Conservation (phyloP, 805 yeast species). For the Isabelozyma gotoi region DNA sequence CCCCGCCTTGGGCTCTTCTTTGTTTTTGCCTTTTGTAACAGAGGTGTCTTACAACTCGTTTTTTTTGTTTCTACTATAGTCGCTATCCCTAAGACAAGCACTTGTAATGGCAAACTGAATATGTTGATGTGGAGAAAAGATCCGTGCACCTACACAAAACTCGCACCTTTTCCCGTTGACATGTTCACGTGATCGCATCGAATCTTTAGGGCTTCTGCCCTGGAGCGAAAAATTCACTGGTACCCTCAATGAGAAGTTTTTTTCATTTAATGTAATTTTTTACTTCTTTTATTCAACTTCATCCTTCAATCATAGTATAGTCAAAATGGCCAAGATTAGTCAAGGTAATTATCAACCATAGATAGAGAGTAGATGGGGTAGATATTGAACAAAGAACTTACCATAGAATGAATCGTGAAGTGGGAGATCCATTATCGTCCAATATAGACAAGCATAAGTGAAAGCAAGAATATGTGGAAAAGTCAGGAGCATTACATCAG, state of each 20-base stretch:
- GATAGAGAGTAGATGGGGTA: not conserved
- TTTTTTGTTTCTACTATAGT: too few species aligned
- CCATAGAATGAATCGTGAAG: not conserved
- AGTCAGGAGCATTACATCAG: too few species aligned
- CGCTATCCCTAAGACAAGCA: too few species aligned
- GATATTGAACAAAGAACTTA: not conserved
- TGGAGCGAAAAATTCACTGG: slow-evolving; percentile 8
- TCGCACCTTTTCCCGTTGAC: not conserved
- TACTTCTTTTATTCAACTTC: not conserved
- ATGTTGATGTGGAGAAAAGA: too few species aligned
- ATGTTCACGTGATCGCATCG: not conserved
- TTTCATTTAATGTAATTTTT: slow-evolving; percentile 10
- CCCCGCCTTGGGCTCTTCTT: slow-evolving; percentile 63
- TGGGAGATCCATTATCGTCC: not conserved
- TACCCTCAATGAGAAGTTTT: slow-evolving; percentile 3
- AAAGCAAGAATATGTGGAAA: too few species aligned
- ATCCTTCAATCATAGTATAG: slow-evolving; percentile 4
- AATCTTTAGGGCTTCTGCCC: slow-evolving; percentile 5
- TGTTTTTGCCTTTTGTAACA: slow-evolving; percentile 3
- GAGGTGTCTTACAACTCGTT: not conserved
- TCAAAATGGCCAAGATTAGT: slow-evolving; percentile 62
- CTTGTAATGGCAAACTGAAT: too few species aligned
- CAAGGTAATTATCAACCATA: slow-evolving; percentile 46
- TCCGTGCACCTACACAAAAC: not conserved
- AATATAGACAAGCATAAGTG: too few species aligned